Percentiles rank a stretch among this genome's conserved stretches.
These are phyloP conservation scores for Erigeron canadensis DNA, from an alignment of 129 eudicot species.

Conservation along the genomic window DNA sequence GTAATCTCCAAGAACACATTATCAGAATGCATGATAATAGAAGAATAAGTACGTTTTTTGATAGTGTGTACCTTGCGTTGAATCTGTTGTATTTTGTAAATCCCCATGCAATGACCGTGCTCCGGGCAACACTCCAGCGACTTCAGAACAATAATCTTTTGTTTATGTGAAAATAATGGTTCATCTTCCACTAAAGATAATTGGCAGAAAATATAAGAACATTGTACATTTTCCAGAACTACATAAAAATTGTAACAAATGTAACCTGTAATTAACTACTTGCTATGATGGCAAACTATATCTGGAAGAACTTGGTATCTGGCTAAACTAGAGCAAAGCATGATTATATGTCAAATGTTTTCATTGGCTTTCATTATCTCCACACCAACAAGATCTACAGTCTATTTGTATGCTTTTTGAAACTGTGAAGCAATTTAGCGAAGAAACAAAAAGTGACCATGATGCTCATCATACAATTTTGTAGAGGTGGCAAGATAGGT, in stretches of 20 bases:
- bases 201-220: not conserved
- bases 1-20: not conserved
- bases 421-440: conserved; percentile 68
- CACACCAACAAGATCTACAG: conserved; percentile 77
- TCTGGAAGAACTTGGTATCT: conserved; percentile 90
- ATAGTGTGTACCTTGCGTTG: conserved; percentile 69
- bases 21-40: not conserved
- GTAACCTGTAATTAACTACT: conserved; percentile 34
- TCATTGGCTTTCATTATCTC: conserved; percentile 84
- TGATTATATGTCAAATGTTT: conserved; percentile 66
- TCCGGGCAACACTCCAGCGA: conserved; percentile 77
- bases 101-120: conserved; percentile 97
- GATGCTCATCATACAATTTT: not conserved
- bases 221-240: not conserved
- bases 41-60: not conserved
- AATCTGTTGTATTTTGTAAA: conserved; percentile 88
- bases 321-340: conserved; percentile 83
- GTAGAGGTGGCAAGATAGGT: not conserved
- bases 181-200: conserved; percentile 78
- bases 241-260: not conserved
- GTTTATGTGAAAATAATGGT: conserved; percentile 90
- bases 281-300: conserved; percentile 84
- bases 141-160: conserved; percentile 83
- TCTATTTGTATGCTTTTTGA: conserved; percentile 63
- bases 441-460: not conserved